These are phyloP conservation scores for Graphilbum sp. DNA, from an alignment of 2,329 filamentous ascomycete genomes.

Conservation along the genomic window DNA sequence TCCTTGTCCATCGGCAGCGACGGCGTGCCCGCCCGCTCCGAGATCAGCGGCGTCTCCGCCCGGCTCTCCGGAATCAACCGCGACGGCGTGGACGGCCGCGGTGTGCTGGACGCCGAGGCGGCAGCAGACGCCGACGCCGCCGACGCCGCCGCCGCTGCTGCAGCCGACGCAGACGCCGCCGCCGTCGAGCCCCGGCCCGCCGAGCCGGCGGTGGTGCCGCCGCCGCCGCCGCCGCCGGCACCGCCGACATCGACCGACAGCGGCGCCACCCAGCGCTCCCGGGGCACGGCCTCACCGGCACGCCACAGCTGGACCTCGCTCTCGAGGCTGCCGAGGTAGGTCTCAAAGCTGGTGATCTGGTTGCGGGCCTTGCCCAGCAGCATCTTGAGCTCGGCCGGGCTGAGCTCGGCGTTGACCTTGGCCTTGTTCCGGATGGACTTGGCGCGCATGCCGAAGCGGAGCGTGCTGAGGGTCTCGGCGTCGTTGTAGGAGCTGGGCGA, in stretches of 20 bases:
- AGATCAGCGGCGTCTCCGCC: conserved; percentile 46
- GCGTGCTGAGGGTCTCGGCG: conserved; percentile 77
- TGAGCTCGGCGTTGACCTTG: conserved; percentile 97
- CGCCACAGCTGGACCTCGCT: conserved; percentile 79
- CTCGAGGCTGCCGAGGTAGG: conserved; percentile 70
- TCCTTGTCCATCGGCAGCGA: conserved; percentile 86
- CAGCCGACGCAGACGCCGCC: conserved; percentile 13
- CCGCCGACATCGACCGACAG: conserved; percentile 20
- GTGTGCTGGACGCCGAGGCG: conserved; percentile 32
- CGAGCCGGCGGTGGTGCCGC: conserved; percentile 13
- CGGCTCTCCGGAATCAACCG: conserved; percentile 38
- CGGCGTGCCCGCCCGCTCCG: conserved; percentile 75
- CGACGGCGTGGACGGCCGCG: conserved; percentile 36
- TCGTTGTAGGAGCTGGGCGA: conserved; percentile 99
- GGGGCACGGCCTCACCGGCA: conserved; percentile 72
- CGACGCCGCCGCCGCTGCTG: conserved; percentile 28
- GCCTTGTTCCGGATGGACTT: conserved; percentile 99
- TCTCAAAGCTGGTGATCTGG: conserved; percentile 77
- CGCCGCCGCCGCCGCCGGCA: conserved; percentile 28
- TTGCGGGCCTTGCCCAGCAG: conserved; percentile 84
- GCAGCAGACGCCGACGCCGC: conserved; percentile 17
- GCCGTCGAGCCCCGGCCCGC: conserved; percentile 39
- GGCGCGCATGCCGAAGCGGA: conserved; percentile 87
- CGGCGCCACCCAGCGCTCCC: conserved; percentile 69
- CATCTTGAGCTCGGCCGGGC: conserved; percentile 83